Percentiles rank a stretch among this genome's conserved stretches.
Conservation (phyloP, 768 basidiomycete genomes). For the Pleurotus platypus region DNA sequence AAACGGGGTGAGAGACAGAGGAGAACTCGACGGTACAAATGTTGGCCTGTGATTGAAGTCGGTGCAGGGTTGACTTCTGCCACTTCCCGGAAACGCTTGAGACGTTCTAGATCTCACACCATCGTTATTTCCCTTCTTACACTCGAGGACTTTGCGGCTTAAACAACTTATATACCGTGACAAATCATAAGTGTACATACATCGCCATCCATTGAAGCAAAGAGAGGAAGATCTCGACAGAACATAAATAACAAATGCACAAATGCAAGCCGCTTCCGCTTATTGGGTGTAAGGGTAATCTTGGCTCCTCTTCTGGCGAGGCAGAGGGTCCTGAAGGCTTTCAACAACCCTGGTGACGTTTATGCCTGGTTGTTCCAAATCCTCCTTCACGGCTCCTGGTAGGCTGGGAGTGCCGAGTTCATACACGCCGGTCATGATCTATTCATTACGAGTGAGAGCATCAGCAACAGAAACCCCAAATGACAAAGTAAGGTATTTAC, state of each 20-base stretch:
- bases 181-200: no score
- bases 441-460: neutral
- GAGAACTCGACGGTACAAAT: no score
- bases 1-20: no score
- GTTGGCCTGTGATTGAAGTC: no score
- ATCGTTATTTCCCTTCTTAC: no score
- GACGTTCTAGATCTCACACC: no score
- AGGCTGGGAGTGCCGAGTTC: neutral
- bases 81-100: no score
- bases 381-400: neutral
- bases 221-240: neutral
- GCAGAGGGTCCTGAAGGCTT: constrained; percentile 1
- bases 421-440: constrained; percentile 8
- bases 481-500: neutral
- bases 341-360: constrained; percentile 7
- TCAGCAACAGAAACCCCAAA: neutral
- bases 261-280: neutral
- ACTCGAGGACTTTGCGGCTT: no score
- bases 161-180: no score
- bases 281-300: constrained; percentile 1
- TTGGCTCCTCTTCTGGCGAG: neutral
- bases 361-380: neutral
- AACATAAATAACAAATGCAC: neutral
- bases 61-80: no score
- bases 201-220: no score